Base-by-base conservation (phyloP, 495 filamentous ascomycete genomes). In the Podospora sp. region DNA sequence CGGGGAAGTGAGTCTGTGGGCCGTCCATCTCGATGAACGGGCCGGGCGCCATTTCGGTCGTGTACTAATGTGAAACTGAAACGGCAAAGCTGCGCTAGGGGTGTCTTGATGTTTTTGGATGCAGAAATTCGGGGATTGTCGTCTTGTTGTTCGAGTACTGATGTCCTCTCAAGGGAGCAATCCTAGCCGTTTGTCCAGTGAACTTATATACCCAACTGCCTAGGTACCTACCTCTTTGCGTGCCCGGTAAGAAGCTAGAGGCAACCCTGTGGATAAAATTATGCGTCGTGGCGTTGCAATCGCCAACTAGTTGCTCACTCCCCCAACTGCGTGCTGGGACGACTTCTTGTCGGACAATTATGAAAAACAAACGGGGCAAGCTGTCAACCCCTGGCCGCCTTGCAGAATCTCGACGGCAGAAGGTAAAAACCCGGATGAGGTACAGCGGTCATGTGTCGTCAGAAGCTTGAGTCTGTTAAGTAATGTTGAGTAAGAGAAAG, bases 1-100 rank as follows among this genome's bases (percentile, higher is more conserved):
- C 93, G 0, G 87, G 86, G 66, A 78, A 80, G 29, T 68, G 77
- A 36, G 75, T 50, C 60, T 75, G 71, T 56, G 73, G 66, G 12
- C 56, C 67, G 4, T 67, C 68, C 55, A 70, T 63, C 60, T 76
- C 74, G 66, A 71, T 66, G 61, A 76, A 66, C 18, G 68, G 22
- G 9, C 67, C 24, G 2, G 61, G 68, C 16, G 72, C 72, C 75
- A 77, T 76, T 46, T 53, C 70, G 70, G 20, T 58, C 25, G 35
- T 21, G n/a, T n/a, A n/a, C 22, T 27, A 21, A 6, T 58, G 25
- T 18, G 53, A 50, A n/a, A 5, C 36, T 16, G n/a, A 5, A 18
- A 46, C 12, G 16, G 11, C 12, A 46, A 46, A 14, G 40, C 40
- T 12, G 40, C 40, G 16, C 11, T 18, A 6, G 11, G 40, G 40